These are phyloP conservation scores for Peniophora sp. DNA, from an alignment of 1,284 basidiomycete genomes.

Conservation along the genomic window DNA sequence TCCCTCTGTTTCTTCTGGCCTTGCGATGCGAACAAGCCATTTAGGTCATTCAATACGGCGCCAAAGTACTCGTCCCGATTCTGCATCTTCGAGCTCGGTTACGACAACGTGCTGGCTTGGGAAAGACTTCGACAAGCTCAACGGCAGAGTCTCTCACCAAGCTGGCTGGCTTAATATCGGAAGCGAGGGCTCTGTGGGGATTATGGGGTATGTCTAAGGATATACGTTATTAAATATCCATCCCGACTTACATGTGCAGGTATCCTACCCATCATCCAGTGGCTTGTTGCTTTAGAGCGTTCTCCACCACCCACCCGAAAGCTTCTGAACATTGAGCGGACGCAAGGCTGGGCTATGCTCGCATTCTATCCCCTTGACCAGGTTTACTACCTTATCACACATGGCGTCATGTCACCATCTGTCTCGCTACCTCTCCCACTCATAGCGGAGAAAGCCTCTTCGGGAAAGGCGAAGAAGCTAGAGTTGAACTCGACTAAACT, in stretches of 20 bases:
- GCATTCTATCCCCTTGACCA: slow-evolving; percentile 79
- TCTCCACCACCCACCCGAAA: slow-evolving; percentile 58
- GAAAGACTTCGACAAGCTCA: slow-evolving; percentile 40
- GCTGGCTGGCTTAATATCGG: slow-evolving; percentile 48
- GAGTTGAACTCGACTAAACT: slow-evolving; percentile 39
- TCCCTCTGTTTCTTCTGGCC: neutral
- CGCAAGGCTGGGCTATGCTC: slow-evolving; percentile 82
- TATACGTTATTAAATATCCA: neutral
- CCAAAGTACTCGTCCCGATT: slow-evolving; percentile 61
- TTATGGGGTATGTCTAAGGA: slow-evolving; percentile 52
- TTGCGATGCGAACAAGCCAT: too few relatives aligned
- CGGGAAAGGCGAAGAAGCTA: slow-evolving; percentile 19
- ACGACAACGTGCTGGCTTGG: slow-evolving; percentile 53
- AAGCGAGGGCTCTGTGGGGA: slow-evolving; percentile 66
- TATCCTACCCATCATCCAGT: slow-evolving; percentile 68
- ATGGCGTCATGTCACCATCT: slow-evolving; percentile 52
- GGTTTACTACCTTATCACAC: slow-evolving; percentile 59
- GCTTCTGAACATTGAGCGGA: slow-evolving; percentile 67
- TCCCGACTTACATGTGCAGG: slow-evolving; percentile 31
- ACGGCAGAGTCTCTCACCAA: slow-evolving; percentile 47
- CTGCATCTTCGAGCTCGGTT: slow-evolving; percentile 58
- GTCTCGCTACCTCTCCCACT: slow-evolving; percentile 29
- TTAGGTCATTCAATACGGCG: slow-evolving; percentile 62
- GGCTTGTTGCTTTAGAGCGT: slow-evolving; percentile 67
- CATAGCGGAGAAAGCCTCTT: slow-evolving; percentile 18